phyloP scores from a whole-genome alignment of 495 filamentous ascomycete genomes.

The Clavariopsis aquatica region DNA sequence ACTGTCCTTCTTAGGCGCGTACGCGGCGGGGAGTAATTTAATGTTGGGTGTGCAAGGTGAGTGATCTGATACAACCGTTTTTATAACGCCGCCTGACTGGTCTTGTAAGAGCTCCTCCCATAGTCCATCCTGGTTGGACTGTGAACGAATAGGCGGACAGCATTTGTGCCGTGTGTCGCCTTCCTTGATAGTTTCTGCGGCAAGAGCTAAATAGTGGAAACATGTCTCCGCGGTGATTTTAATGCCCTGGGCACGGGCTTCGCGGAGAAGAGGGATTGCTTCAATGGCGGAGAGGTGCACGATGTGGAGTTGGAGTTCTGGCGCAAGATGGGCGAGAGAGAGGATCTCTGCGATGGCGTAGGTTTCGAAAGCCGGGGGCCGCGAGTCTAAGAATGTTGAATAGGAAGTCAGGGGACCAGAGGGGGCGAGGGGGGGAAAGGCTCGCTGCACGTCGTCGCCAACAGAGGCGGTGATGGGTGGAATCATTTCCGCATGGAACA shows the following conservation, averaged over 20 bases:
- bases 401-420: constrained; percentile 78
- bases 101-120: constrained; percentile 73
- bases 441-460: constrained; percentile 73
- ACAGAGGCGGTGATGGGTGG: constrained; percentile 82
- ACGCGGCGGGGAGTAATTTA: constrained; percentile 75
- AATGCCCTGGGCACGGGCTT: constrained; percentile 74
- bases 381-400: constrained; percentile 87
- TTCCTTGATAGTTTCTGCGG: constrained; percentile 79
- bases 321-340: constrained; percentile 75
- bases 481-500: constrained; percentile 99
- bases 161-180: constrained; percentile 97
- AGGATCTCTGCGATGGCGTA: constrained; percentile 88
- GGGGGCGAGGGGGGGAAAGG: constrained; percentile 71
- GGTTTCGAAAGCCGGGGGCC: constrained; percentile 86
- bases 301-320: constrained; percentile 84
- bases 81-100: constrained; percentile 73
- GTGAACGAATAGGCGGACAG: constrained; percentile 88
- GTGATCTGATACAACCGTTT: constrained; percentile 95
- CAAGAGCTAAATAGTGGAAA: constrained; percentile 95
- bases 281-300: constrained; percentile 93
- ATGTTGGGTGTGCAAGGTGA: constrained; percentile 93
- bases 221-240: constrained; percentile 97
- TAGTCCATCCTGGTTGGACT: constrained; percentile 80
- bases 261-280: constrained; percentile 82
- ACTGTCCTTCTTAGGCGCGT: constrained; percentile 41